A percentile compares a stretch with the other conserved stretches of the same genome.
These are phyloP conservation scores for Heteromeles arbutifolia DNA, from an alignment of 306 rosid genomes.

Conservation along the genomic window DNA sequence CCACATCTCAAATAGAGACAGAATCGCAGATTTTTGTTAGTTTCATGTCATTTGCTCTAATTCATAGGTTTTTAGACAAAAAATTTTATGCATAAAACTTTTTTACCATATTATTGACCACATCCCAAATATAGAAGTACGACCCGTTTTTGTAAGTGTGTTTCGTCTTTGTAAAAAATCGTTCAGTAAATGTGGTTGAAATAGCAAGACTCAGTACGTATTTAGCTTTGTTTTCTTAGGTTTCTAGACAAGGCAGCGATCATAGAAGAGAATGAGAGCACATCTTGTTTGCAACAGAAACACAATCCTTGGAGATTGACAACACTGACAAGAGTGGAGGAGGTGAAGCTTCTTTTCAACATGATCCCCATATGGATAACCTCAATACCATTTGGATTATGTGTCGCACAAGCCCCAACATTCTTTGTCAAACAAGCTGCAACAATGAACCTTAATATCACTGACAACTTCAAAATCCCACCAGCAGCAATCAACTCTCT, in stretches of 20 bases:
- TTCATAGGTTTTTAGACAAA: too few relatives aligned
- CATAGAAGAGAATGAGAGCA: constrained; percentile 11
- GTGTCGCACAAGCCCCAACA: constrained; percentile 65
- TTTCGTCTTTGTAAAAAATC: background rate
- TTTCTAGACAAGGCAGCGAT: constrained; percentile 90
- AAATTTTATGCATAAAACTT: too few relatives aligned
- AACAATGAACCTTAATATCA: constrained; percentile 37
- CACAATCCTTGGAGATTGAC: constrained; percentile 63
- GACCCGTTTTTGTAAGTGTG: too few relatives aligned
- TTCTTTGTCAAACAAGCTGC: constrained; percentile 76
- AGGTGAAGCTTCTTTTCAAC: constrained; percentile 71
- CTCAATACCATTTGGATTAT: constrained; percentile 55
- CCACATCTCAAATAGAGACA: too few relatives aligned
- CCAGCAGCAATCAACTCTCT: constrained; percentile 63
- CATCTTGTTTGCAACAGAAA: constrained; percentile 23
- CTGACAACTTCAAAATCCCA: constrained; percentile 45
- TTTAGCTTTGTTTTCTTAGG: constrained; percentile 20
- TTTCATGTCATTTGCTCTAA: too few relatives aligned
- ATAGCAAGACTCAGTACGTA: background rate
- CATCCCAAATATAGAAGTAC: too few relatives aligned
- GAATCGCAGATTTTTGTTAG: too few relatives aligned
- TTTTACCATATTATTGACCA: too few relatives aligned
- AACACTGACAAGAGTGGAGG: constrained; percentile 66
- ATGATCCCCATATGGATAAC: constrained; percentile 82
- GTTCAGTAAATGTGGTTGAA: background rate